phyloP scores from a whole-genome alignment of 2,329 filamentous ascomycete genomes.

The Paecilomyces variotii region DNA sequence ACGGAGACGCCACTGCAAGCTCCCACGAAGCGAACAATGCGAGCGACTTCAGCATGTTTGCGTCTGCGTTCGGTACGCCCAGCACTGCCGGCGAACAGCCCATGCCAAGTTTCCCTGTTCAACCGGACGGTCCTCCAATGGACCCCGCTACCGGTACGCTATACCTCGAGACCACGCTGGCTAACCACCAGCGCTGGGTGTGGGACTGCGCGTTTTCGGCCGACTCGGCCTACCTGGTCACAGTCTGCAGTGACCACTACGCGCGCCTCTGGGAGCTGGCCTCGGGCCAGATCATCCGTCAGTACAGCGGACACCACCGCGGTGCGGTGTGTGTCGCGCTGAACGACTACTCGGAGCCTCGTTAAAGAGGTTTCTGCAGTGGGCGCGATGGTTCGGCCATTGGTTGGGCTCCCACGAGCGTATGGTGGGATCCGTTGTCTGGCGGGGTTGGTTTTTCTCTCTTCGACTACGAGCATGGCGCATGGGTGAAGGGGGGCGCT shows the following conservation, averaged over 20 bases:
- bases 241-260: slow-evolving; percentile 88
- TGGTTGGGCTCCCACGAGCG: not conserved
- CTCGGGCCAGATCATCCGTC: slow-evolving; percentile 81
- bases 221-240: slow-evolving; percentile 87
- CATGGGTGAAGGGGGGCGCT: slow-evolving; percentile 6
- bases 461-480: slow-evolving; percentile 18
- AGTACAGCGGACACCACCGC: slow-evolving; percentile 91
- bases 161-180: slow-evolving; percentile 76
- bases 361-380: slow-evolving; percentile 14
- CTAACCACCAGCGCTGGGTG: slow-evolving; percentile 89
- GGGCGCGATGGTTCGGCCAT: not conserved
- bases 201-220: slow-evolving; percentile 96
- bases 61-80: slow-evolving; percentile 16
- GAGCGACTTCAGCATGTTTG: not conserved
- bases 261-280: slow-evolving; percentile 82
- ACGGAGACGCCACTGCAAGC: slow-evolving; percentile 4
- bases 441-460: slow-evolving; percentile 1
- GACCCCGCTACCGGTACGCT: slow-evolving; percentile 47
- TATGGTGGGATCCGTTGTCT: not conserved
- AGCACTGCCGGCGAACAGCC: slow-evolving; percentile 18
- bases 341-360: slow-evolving; percentile 63
- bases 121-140: slow-evolving; percentile 33
- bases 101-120: slow-evolving; percentile 24
- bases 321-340: slow-evolving; percentile 87
- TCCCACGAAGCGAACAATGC: slow-evolving; percentile 1